A percentile compares a stretch with the other conserved stretches of the same genome.
Conservation (phyloP, 2,329 filamentous ascomycete species). For the Fusarium miscanthi region DNA sequence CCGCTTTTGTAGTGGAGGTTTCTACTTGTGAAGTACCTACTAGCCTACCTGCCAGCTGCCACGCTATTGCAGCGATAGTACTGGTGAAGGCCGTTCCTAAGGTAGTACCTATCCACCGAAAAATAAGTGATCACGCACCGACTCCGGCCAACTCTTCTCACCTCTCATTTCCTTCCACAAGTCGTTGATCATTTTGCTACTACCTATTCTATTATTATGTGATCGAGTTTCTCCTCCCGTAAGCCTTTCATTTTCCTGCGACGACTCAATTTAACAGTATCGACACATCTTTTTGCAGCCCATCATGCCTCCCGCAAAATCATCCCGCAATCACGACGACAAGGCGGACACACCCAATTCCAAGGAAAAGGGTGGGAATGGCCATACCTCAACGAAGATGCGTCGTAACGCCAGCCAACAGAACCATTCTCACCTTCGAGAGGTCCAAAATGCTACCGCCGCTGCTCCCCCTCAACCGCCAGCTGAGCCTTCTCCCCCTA, state of each 20-base stretch:
- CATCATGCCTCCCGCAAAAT: slow-evolving; percentile 60
- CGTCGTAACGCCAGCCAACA: slow-evolving; percentile 65
- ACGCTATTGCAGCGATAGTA: background rate
- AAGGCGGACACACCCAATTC: slow-evolving; percentile 55
- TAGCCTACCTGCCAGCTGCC: background rate
- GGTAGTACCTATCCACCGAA: slow-evolving; percentile 13
- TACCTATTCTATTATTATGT: slow-evolving; percentile 41
- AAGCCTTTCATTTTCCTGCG: slow-evolving; percentile 4
- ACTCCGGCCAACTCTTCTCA: slow-evolving; percentile 38
- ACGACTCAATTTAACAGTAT: background rate
- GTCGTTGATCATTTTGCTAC: slow-evolving; percentile 2
- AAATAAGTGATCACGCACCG: slow-evolving; percentile 40
- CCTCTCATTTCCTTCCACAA: slow-evolving; percentile 36
- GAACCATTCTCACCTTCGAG: slow-evolving; percentile 59
- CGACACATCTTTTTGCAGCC: background rate
- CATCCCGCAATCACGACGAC: slow-evolving; percentile 60
- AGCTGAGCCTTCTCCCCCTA: slow-evolving; percentile 48
- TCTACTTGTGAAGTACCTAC: background rate
- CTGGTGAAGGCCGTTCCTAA: background rate
- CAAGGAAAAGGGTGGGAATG: slow-evolving; percentile 60
- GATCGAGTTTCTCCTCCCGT: slow-evolving; percentile 13
- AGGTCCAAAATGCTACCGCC: slow-evolving; percentile 55
- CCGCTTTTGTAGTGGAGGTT: background rate
- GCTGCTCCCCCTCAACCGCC: slow-evolving; percentile 47
- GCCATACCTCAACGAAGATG: slow-evolving; percentile 63